A percentile compares a stretch with the other conserved stretches of the same genome.
Evolutionary conservation across 306 rosid species (phyloP).

Genomic region (Prosopis cineraria): DNA sequence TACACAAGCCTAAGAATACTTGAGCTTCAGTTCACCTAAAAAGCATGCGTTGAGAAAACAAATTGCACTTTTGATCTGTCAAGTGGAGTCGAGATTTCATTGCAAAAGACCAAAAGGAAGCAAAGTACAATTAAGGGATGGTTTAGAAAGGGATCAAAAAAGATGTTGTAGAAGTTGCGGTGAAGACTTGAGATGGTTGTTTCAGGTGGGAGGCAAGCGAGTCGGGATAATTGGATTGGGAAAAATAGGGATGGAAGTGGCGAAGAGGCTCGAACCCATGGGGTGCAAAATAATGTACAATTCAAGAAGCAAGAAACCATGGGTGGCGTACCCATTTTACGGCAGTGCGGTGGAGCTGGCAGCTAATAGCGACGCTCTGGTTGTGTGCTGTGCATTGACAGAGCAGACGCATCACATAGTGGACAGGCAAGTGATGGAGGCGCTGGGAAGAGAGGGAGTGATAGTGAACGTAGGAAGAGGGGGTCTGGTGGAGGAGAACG

Average conservation of each 20-base stretch:
- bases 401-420: conserved; percentile 49
- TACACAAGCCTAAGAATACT: background rate
- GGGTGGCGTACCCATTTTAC: conserved; percentile 41
- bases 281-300: conserved; percentile 48
- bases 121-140: too few species aligned
- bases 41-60: too few species aligned
- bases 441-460: conserved; percentile 53
- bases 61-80: too few species aligned
- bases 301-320: conserved; percentile 37
- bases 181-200: background rate
- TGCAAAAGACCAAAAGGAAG: too few species aligned
- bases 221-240: conserved; percentile 61
- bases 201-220: conserved; percentile 46
- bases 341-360: conserved; percentile 44
- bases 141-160: too few species aligned
- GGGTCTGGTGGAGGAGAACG: conserved; percentile 49
- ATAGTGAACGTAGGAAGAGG: conserved; percentile 55
- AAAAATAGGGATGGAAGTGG: conserved; percentile 51
- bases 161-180: too few species aligned
- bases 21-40: background rate
- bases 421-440: conserved; percentile 36
- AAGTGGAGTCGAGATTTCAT: too few species aligned
- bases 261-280: conserved; percentile 49
- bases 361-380: conserved; percentile 32
- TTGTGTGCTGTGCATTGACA: conserved; percentile 44